Evolutionary conservation across 768 basidiomycete species (phyloP).

Genomic region (Boletus coccyginus): DNA sequence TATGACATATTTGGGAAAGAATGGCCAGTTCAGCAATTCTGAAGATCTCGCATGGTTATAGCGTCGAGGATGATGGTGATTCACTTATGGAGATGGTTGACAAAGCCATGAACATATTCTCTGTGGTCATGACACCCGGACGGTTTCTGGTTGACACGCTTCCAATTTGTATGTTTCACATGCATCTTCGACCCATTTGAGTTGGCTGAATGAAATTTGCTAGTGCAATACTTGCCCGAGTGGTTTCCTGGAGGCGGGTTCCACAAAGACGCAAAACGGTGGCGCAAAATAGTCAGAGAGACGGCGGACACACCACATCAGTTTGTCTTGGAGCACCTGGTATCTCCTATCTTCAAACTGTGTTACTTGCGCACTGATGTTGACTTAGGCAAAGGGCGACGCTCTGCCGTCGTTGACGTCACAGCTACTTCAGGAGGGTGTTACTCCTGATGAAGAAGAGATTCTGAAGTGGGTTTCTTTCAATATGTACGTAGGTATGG

Average conservation of each 20-base stretch:
- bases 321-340: conserved; percentile 13
- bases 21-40: conserved; percentile 34
- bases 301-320: neutral
- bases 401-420: conserved; percentile 15
- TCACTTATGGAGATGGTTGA: conserved; percentile 31
- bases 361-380: neutral
- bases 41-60: conserved; percentile 36
- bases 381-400: conserved; percentile 5
- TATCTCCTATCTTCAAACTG: no score
- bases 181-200: no score
- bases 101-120: conserved; percentile 17
- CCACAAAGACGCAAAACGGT: conserved; percentile 6
- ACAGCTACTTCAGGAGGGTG: conserved; percentile 4
- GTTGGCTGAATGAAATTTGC: neutral
- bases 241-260: conserved; percentile 25
- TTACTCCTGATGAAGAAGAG: conserved; percentile 9
- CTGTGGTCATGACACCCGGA: conserved; percentile 1
- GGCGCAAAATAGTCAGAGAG: conserved; percentile 2
- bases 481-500: conserved; percentile 10
- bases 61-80: conserved; percentile 30
- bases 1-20: conserved; percentile 19
- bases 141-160: conserved; percentile 10
- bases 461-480: conserved; percentile 12
- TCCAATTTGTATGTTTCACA: conserved; percentile 4
- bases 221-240: conserved; percentile 17